Conservation (phyloP, 2,329 filamentous ascomycete genomes). For the Aspergillus tubingensis region DNA sequence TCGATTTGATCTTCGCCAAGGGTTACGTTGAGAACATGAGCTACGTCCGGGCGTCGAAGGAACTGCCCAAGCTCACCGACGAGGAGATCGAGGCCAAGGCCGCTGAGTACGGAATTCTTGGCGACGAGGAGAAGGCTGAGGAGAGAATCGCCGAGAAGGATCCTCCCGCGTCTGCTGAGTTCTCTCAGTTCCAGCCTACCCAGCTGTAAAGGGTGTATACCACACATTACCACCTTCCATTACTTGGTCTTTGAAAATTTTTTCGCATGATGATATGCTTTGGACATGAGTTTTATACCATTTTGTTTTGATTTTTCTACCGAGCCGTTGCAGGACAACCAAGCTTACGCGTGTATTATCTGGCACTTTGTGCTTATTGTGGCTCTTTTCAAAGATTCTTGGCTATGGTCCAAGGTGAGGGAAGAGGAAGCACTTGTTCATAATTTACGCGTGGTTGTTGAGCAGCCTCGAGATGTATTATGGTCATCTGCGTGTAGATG, state of each 20-base stretch:
- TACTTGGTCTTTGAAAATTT: too few relatives aligned
- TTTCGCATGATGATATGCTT: conserved; percentile 3
- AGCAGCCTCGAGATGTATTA: background rate
- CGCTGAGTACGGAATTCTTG: conserved; percentile 11
- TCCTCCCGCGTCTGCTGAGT: conserved; percentile 9
- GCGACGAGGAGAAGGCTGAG: conserved; percentile 14
- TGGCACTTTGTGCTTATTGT: background rate
- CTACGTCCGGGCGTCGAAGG: conserved; percentile 13
- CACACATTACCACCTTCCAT: too few relatives aligned
- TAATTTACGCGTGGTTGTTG: background rate
- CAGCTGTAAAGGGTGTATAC: conserved; percentile 3
- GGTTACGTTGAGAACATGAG: conserved; percentile 20
- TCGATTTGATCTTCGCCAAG: conserved; percentile 37
- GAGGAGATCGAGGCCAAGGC: conserved; percentile 18
- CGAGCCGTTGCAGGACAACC: conserved; percentile 9
- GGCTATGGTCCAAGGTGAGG: background rate
- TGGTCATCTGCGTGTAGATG: background rate
- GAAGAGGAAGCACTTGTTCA: background rate
- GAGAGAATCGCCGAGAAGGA: conserved; percentile 8
- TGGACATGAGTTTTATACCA: conserved; percentile 7
- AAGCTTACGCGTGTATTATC: background rate
- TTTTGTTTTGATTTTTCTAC: conserved; percentile 2
- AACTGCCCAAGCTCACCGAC: conserved; percentile 11
- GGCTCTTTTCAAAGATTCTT: background rate
- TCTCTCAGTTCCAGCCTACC: conserved; percentile 9